Evolutionary conservation across 2,329 filamentous ascomycete species (phyloP).

Genomic region (Raffaelea albimanens): DNA sequence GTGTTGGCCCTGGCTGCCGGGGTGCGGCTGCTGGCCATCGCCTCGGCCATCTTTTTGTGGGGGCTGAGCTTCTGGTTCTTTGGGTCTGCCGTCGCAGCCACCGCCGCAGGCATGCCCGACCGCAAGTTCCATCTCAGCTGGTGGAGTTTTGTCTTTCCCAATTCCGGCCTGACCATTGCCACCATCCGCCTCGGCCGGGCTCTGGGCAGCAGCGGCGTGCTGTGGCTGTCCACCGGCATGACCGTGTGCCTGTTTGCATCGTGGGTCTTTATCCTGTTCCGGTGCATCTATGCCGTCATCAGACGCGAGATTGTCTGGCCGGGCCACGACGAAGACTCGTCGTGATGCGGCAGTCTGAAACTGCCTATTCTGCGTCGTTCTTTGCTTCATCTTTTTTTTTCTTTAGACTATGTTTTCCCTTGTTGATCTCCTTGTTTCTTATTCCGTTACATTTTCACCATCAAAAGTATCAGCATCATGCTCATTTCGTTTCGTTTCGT

Average conservation of each 20-base stretch:
- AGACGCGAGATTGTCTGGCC: conserved; percentile 45
- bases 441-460: background rate
- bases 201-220: conserved; percentile 40
- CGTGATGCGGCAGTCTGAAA: background rate
- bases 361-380: background rate
- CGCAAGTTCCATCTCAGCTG: conserved; percentile 35
- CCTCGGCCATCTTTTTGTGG: conserved; percentile 52
- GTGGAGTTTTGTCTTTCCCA: conserved; percentile 60
- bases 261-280: conserved; percentile 42
- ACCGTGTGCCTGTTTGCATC: conserved; percentile 43
- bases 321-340: conserved; percentile 25
- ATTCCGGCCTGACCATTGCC: conserved; percentile 52
- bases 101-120: conserved; percentile 25
- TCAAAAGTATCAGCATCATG: background rate
- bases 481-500: background rate
- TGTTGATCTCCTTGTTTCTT: background rate
- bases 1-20: conserved; percentile 12
- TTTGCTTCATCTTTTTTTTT: background rate
- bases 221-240: conserved; percentile 45
- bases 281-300: conserved; percentile 39
- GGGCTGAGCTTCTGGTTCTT: conserved; percentile 52
- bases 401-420: background rate
- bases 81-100: conserved; percentile 34
- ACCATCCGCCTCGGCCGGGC: conserved; percentile 47
- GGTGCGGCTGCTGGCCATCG: conserved; percentile 21